Evolutionary conservation across 768 basidiomycete species (phyloP).

Genomic region (Kwoniella europaea): DNA sequence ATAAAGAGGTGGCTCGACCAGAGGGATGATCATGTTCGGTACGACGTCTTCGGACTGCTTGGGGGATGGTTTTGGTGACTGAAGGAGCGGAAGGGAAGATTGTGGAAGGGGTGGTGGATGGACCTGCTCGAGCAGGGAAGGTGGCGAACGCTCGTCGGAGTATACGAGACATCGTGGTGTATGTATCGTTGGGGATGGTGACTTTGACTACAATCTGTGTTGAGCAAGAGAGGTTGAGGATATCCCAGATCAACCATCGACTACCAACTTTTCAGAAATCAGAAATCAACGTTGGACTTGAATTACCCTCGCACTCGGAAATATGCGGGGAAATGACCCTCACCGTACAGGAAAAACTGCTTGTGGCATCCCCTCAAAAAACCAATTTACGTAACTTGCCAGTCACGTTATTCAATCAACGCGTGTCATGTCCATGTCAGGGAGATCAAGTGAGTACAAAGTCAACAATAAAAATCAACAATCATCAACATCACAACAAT

Average conservation of each 20-base stretch:
- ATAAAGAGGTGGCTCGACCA: constrained; percentile 19
- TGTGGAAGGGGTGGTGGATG: constrained; percentile 21
- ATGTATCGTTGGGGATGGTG: not conserved
- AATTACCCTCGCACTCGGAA: constrained; percentile 19
- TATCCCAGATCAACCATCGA: not conserved
- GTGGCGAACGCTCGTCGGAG: constrained; percentile 35
- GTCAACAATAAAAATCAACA: constrained; percentile 18
- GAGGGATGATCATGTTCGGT: constrained; percentile 32
- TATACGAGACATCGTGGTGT: constrained; percentile 35
- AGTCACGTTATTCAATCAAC: constrained; percentile 12
- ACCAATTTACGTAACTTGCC: not conserved
- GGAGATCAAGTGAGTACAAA: not conserved
- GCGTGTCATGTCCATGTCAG: not conserved
- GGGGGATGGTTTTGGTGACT: constrained; percentile 36
- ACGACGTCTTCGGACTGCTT: constrained; percentile 46
- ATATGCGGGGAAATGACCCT: constrained; percentile 15
- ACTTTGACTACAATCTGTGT: not conserved
- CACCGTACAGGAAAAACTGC: not conserved
- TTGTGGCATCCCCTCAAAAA: constrained; percentile 2
- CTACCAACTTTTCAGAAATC: constrained; percentile 3
- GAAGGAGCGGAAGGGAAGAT: constrained; percentile 25
- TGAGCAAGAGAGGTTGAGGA: too few relatives aligned
- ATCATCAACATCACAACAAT: not conserved
- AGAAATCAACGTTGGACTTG: not conserved
- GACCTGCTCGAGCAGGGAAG: constrained; percentile 30